A percentile compares a stretch with the other conserved stretches of the same genome.
phyloP scores from a whole-genome alignment of 306 rosid genomes.

The Quercus wislizeni region DNA sequence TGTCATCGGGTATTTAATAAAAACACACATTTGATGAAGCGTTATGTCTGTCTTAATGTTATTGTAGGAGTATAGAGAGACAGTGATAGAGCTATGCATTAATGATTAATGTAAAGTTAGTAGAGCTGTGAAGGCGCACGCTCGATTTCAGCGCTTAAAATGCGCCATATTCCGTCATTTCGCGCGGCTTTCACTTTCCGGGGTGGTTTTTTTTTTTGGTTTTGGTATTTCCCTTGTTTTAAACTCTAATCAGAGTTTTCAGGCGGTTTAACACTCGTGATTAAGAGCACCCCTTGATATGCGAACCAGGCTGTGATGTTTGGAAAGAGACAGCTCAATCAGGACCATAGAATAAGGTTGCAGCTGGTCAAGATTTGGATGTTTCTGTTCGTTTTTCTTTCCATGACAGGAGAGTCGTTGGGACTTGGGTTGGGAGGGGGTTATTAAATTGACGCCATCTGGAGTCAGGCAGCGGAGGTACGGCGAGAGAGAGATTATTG shows the following conservation, averaged over 20 bases:
- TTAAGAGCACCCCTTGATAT: background rate
- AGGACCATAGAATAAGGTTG: background rate
- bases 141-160: slow-evolving; percentile 54
- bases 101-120: too few species aligned
- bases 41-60: too few species aligned
- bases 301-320: background rate
- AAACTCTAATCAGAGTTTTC: too few species aligned
- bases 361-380: background rate
- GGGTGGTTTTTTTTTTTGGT: background rate
- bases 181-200: slow-evolving; percentile 10
- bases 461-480: background rate
- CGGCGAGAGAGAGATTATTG: background rate
- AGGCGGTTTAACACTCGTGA: background rate
- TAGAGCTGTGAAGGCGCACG: slow-evolving; percentile 28
- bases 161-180: slow-evolving; percentile 33
- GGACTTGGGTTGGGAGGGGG: background rate
- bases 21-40: too few species aligned
- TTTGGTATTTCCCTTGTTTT: background rate
- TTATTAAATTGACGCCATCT: background rate
- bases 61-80: background rate
- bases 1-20: too few species aligned
- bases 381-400: background rate
- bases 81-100: slow-evolving; percentile 2
- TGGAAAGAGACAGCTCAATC: background rate
- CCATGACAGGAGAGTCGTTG: too few species aligned